phyloP scores from a whole-genome alignment of 192 early-diverging fungal genomes.

The Entomortierella chlamydospora region DNA sequence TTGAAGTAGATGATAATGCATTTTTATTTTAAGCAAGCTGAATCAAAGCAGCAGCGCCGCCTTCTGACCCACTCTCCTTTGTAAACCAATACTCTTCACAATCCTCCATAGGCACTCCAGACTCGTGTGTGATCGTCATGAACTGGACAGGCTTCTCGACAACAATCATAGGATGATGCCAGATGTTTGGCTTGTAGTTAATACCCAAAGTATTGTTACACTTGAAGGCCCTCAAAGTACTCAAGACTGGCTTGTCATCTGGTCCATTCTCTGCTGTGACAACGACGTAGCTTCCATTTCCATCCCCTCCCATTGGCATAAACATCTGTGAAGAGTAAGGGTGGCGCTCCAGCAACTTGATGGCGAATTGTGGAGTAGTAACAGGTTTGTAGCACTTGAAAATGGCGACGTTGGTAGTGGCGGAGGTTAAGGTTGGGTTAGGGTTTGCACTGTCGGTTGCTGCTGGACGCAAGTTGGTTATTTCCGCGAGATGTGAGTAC shows the following conservation, averaged over 20 bases:
- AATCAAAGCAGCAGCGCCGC: slow-evolving; percentile 40
- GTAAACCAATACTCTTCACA: slow-evolving; percentile 72
- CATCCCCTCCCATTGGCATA: slow-evolving; percentile 79
- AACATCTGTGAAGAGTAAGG: slow-evolving; percentile 89
- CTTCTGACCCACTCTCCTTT: slow-evolving; percentile 43
- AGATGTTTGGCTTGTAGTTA: slow-evolving; percentile 84
- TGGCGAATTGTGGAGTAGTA: slow-evolving; percentile 63
- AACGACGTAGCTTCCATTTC: slow-evolving; percentile 48
- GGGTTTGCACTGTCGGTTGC: slow-evolving; percentile 44
- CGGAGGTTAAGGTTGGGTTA: slow-evolving; percentile 71
- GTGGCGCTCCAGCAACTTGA: slow-evolving; percentile 88
- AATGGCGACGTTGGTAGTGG: slow-evolving; percentile 54
- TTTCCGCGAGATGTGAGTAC: slow-evolving; percentile 73
- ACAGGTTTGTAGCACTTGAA: slow-evolving; percentile 59
- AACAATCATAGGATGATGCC: slow-evolving; percentile 95
- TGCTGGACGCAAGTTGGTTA: slow-evolving; percentile 67
- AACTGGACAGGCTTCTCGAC: slow-evolving; percentile 54
- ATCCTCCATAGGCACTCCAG: slow-evolving; percentile 77
- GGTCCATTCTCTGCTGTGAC: slow-evolving; percentile 50
- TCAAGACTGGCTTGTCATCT: slow-evolving; percentile 79
- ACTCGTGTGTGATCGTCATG: slow-evolving; percentile 76
- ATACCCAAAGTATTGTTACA: slow-evolving; percentile 79
- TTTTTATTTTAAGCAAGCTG: slow-evolving; percentile 9
- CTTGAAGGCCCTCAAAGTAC: slow-evolving; percentile 80
- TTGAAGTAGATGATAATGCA: no score